Conservation (phyloP, 192 early-diverging fungal genomes). For the Coemansia sp. region DNA sequence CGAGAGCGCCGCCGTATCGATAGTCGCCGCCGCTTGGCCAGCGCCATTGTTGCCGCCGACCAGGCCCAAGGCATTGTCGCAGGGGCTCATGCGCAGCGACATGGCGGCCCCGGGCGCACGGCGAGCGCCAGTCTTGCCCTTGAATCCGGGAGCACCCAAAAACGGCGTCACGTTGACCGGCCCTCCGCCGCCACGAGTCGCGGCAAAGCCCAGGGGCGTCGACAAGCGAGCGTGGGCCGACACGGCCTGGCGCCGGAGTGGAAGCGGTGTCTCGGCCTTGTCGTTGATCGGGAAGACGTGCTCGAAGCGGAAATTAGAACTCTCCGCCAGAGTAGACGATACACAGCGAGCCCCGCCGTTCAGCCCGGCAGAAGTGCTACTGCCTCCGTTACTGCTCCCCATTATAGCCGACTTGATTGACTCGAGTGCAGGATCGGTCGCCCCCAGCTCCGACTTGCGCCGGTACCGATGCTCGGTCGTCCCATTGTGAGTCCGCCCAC, state of each 20-base stretch:
- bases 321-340: conserved; percentile 19
- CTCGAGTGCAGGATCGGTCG: conserved; percentile 29
- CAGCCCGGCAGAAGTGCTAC: not conserved
- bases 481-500: conserved; percentile 28
- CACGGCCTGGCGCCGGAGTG: not conserved
- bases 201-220: conserved; percentile 1
- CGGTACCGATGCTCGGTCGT: conserved; percentile 55
- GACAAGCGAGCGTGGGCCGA: not conserved
- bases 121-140: not conserved
- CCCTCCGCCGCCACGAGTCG: not conserved
- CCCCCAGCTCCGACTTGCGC: conserved; percentile 44
- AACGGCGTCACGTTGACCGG: not conserved
- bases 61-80: conserved; percentile 35
- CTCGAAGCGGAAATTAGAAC: conserved; percentile 33
- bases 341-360: conserved; percentile 19
- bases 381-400: not conserved
- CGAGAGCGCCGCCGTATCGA: conserved; percentile 29
- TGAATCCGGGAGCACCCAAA: not conserved
- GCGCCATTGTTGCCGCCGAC: conserved; percentile 6
- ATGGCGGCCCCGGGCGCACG: not conserved
- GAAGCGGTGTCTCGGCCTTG: not conserved
- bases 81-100: conserved; percentile 23
- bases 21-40: not conserved
- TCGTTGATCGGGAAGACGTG: conserved; percentile 45
- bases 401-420: too few relatives aligned